Percentiles rank a stretch among this genome's conserved stretches.
These are phyloP conservation scores for Phyllosticta citriasiana DNA, from an alignment of 2,329 filamentous ascomycete species.

Conservation along the genomic window DNA sequence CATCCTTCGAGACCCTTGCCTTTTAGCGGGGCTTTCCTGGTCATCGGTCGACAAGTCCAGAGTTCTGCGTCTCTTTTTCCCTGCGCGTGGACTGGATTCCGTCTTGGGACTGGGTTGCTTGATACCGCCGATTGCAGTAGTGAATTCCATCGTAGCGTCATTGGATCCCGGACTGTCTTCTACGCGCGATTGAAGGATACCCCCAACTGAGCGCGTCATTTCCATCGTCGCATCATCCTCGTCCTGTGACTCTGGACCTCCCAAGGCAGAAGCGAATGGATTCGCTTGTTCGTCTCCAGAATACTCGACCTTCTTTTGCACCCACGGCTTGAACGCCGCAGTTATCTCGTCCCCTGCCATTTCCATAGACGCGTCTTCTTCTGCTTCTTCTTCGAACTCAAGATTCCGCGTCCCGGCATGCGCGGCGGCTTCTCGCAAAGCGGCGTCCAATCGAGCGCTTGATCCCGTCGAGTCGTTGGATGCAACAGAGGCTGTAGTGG, in stretches of 20 bases:
- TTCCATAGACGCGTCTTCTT: constrained; percentile 43
- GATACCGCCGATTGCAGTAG: constrained; percentile 44
- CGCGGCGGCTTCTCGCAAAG: constrained; percentile 62
- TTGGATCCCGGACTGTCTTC: constrained; percentile 29
- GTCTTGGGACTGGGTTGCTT: constrained; percentile 23
- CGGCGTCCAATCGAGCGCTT: constrained; percentile 66
- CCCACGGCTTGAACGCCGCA: constrained; percentile 64
- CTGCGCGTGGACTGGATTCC: constrained; percentile 22
- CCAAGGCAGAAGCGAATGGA: constrained; percentile 14
- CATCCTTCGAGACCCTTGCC: constrained; percentile 23
- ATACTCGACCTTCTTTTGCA: constrained; percentile 45
- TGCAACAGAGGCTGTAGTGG: constrained; percentile 53
- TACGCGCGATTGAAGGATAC: constrained; percentile 52
- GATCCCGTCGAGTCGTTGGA: constrained; percentile 52
- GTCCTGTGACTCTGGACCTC: constrained; percentile 31
- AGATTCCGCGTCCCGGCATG: constrained; percentile 65
- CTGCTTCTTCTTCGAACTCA: constrained; percentile 45
- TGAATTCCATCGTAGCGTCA: constrained; percentile 47
- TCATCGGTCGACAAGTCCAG: constrained; percentile 23
- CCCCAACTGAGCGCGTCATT: constrained; percentile 72
- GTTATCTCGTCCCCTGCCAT: constrained; percentile 58
- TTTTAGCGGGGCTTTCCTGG: constrained; percentile 28
- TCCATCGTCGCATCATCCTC: constrained; percentile 85
- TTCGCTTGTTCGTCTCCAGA: constrained; percentile 24
- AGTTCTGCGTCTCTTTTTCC: constrained; percentile 34